phyloP scores from a whole-genome alignment of 1,284 basidiomycete genomes.

The Mycena sp. region DNA sequence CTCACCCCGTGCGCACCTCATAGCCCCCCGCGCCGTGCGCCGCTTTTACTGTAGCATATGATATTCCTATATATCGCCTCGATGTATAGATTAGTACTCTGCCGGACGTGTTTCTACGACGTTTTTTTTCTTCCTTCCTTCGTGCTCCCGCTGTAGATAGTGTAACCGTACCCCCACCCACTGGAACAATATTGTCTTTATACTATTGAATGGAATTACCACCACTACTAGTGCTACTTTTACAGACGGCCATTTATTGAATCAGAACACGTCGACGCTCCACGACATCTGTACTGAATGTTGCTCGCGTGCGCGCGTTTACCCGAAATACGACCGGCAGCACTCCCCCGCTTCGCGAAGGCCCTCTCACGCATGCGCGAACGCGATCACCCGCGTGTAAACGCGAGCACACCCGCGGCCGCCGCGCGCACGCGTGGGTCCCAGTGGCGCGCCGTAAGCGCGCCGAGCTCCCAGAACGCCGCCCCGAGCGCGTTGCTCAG shows the following conservation, averaged over 20 bases:
- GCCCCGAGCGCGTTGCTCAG: slow-evolving; percentile 79
- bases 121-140: neutral
- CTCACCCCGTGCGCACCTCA: slow-evolving; percentile 9
- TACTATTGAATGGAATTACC: too few species aligned
- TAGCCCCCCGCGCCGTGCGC: neutral
- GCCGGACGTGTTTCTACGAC: neutral
- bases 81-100: slow-evolving; percentile 18
- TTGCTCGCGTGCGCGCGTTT: too few species aligned
- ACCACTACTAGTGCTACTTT: too few species aligned
- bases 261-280: too few species aligned
- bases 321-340: too few species aligned
- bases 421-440: slow-evolving; percentile 68
- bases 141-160: too few species aligned
- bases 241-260: too few species aligned
- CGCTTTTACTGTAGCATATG: slow-evolving; percentile 13
- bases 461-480: slow-evolving; percentile 74
- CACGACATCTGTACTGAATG: too few species aligned
- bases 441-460: slow-evolving; percentile 66
- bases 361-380: neutral
- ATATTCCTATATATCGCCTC: slow-evolving; percentile 22
- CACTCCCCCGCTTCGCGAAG: too few species aligned
- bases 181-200: slow-evolving; percentile 17
- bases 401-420: slow-evolving; percentile 60
- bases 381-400: slow-evolving; percentile 34
- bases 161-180: slow-evolving; percentile 3